Evolutionary conservation across 2,329 filamentous ascomycete genomes (phyloP), one percentile per base, ranked within the genome.

Genomic region (Monosporascus sp.): DNA sequence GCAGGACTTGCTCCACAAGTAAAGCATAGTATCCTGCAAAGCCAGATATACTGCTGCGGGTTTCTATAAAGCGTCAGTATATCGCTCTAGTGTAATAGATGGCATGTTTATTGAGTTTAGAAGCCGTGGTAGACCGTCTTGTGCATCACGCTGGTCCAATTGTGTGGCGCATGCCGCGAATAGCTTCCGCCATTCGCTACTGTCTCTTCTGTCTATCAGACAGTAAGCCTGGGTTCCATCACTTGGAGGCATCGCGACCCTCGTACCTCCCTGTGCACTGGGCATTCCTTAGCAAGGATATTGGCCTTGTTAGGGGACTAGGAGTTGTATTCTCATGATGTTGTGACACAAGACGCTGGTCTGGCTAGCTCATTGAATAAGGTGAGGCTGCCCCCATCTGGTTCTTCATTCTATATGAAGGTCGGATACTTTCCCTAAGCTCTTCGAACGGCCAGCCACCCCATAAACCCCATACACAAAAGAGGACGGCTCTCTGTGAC

Each of bases 131-230:
- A 59, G 2, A 70, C 67, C 1, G 49, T 47, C 38, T 60, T 66
- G 8, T 60, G 52, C 36, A 54, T 54, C 5, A 71, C 66, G 53
- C 65, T 65, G 0, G 65, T 57, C 46, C 67, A 62, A 47, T 67
- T 49, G n/a, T 57, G 55, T 3, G 61, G 61, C 70, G 70, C 2
- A 72, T 64, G 9, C 58, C 5, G 70, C 61, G 1, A 70, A 72
- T 3, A 72, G 45, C 55, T 67, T 67, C 41, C 65, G 70, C 54
- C 61, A 63, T 55, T 62, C 49, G 3, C 70, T 70, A 18, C 46
- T 62, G 2, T 70, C 70, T 50, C 59, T 62, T 1, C 70, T 72
- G 25, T 48, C 3, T 72, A 27, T 48, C 3, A 1, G 15, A 37
- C 7, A 2, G 17, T 62, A 24, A 54, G 49, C 38, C 17, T 2